Conservation (phyloP, 208 protist genomes). For the Leishmania tarentolae region DNA sequence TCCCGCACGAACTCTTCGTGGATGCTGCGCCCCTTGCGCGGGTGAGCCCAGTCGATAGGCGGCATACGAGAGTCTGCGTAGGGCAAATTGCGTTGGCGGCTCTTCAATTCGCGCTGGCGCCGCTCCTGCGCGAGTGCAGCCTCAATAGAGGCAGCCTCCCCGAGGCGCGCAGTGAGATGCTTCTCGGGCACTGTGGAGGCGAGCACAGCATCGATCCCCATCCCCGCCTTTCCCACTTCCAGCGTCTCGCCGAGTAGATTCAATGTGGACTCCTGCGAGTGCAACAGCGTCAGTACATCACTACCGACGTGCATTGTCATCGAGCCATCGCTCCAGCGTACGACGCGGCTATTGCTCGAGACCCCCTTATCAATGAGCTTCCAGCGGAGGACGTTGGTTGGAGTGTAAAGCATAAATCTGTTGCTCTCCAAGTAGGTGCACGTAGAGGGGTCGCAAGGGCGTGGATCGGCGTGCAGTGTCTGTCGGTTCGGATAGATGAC, state of each 20-base stretch:
- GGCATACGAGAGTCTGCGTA: slow-evolving; percentile 55
- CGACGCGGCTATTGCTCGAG: slow-evolving; percentile 76
- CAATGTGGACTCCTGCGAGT: slow-evolving; percentile 53
- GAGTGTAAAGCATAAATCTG: slow-evolving; percentile 76
- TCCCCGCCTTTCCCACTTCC: slow-evolving; percentile 45
- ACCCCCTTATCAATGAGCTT: slow-evolving; percentile 7
- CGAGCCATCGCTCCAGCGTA: slow-evolving; percentile 85
- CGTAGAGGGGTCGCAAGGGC: slow-evolving; percentile 58
- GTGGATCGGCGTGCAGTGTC: slow-evolving; percentile 82
- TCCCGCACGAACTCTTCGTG: slow-evolving; percentile 78
- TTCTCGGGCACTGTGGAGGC: slow-evolving; percentile 46
- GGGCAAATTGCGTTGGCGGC: slow-evolving; percentile 49
- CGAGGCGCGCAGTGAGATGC: slow-evolving; percentile 67
- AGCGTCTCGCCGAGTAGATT: slow-evolving; percentile 58
- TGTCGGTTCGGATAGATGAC: slow-evolving; percentile 82
- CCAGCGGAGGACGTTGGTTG: slow-evolving; percentile 86
- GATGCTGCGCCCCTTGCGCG: slow-evolving; percentile 40
- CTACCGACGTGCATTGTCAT: slow-evolving; percentile 81
- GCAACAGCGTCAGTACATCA: slow-evolving; percentile 62
- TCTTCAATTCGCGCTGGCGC: slow-evolving; percentile 40
- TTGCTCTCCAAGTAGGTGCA: slow-evolving; percentile 65
- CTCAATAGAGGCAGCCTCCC: slow-evolving; percentile 70
- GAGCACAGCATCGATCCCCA: slow-evolving; percentile 56
- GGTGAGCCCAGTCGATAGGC: slow-evolving; percentile 71
- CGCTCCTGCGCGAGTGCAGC: slow-evolving; percentile 69